Percentiles rank a stretch among this genome's conserved stretches.
Evolutionary conservation across 192 early-diverging fungal genomes (phyloP).

Genomic region (Backusella macrospora): DNA sequence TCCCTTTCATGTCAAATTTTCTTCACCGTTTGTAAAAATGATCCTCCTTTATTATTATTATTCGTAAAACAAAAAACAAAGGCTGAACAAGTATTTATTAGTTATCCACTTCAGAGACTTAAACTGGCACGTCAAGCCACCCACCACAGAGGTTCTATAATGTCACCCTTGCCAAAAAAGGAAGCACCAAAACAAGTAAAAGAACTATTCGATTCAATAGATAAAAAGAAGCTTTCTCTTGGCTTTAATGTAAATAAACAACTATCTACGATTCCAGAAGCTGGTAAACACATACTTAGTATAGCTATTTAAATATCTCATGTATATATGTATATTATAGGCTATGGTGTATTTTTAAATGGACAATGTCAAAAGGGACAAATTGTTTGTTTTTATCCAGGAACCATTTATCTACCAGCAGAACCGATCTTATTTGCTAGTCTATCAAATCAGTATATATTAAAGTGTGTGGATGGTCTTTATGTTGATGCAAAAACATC

Average conservation of each 20-base stretch:
- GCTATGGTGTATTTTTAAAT: slow-evolving; percentile 31
- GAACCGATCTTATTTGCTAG: slow-evolving; percentile 51
- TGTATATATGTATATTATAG: background rate
- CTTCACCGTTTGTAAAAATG: slow-evolving; percentile 14
- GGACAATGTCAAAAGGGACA: slow-evolving; percentile 19
- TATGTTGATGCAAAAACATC: slow-evolving; percentile 47
- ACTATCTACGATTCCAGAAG: slow-evolving; percentile 9
- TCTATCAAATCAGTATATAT: slow-evolving; percentile 48
- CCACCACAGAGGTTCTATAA: background rate
- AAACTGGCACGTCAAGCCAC: background rate
- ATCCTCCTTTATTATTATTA: background rate
- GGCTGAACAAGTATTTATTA: background rate
- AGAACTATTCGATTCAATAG: background rate
- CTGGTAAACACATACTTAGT: background rate
- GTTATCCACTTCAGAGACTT: slow-evolving; percentile 14
- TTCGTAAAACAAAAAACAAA: background rate
- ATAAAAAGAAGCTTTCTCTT: background rate
- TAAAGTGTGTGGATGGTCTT: slow-evolving; percentile 51
- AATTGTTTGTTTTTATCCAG: slow-evolving; percentile 40
- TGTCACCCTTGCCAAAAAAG: background rate
- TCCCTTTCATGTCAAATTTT: slow-evolving; percentile 7
- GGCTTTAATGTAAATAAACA: slow-evolving; percentile 2
- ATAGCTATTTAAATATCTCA: background rate
- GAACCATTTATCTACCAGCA: slow-evolving; percentile 44
- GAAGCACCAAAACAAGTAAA: slow-evolving; percentile 15